These are phyloP conservation scores for Tuctoria greenei DNA, from an alignment of 176 grass and related monocot species.

Conservation along the genomic window DNA sequence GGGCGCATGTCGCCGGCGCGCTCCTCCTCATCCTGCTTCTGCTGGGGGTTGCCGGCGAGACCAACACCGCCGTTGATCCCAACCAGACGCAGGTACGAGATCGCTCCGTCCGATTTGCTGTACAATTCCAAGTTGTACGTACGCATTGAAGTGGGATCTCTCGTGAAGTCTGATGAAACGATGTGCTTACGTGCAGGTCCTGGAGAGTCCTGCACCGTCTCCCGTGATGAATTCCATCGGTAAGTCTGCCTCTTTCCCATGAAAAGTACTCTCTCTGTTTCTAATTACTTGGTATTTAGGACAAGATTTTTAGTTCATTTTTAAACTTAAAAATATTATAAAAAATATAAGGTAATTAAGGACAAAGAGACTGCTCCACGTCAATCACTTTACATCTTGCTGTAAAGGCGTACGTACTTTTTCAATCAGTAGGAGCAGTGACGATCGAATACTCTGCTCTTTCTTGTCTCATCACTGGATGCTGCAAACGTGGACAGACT, in stretches of 20 bases:
- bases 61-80: background rate
- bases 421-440: no score
- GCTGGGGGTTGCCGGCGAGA: background rate
- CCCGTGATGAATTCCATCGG: background rate
- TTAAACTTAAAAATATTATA: no score
- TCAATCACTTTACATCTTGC: no score
- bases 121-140: background rate
- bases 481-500: background rate
- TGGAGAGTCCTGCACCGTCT: constrained; percentile 1
- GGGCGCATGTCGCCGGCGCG: background rate
- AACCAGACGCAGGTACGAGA: background rate
- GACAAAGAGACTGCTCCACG: no score
- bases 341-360: no score
- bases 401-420: no score
- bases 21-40: background rate
- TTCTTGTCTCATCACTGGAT: background rate
- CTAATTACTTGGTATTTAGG: no score
- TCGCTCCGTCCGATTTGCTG: background rate
- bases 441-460: background rate
- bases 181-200: background rate
- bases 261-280: no score
- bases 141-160: background rate
- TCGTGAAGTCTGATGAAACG: background rate
- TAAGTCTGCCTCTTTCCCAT: background rate
- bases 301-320: no score